Conservation (phyloP, 192 early-diverging fungal genomes). For the Ambispora gerdemannii region DNA sequence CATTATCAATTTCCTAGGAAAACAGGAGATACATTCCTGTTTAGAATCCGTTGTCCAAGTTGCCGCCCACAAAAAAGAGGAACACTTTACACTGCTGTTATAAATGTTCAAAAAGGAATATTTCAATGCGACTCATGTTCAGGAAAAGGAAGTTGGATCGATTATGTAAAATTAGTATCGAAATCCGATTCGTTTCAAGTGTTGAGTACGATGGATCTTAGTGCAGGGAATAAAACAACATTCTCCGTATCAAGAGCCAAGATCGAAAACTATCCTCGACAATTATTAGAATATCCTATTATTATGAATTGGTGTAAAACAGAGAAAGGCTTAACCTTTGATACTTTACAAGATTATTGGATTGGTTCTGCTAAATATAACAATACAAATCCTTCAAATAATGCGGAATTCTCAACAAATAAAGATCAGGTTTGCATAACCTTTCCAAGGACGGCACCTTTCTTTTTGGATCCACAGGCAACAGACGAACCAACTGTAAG, state of each 20-base stretch:
- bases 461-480: constrained; percentile 8
- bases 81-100: constrained; percentile 48
- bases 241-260: constrained; percentile 41
- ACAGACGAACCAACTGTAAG: constrained; percentile 32
- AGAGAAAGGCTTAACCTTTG: constrained; percentile 24
- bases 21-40: constrained; percentile 9
- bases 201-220: constrained; percentile 40
- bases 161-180: constrained; percentile 49
- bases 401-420: not conserved
- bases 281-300: constrained; percentile 38
- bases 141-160: constrained; percentile 54
- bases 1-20: constrained; percentile 34
- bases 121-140: constrained; percentile 59
- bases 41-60: constrained; percentile 36
- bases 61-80: constrained; percentile 35
- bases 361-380: constrained; percentile 53
- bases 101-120: constrained; percentile 48
- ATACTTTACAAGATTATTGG: constrained; percentile 27
- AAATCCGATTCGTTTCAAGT: constrained; percentile 33
- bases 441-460: constrained; percentile 38
- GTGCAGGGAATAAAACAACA: constrained; percentile 27
- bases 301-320: constrained; percentile 38
- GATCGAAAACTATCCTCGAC: constrained; percentile 40
- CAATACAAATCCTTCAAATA: constrained; percentile 14
- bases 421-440: constrained; percentile 34